Conservation (phyloP, 176 grass and related monocot genomes). For the Zea mays region Zm-B73-REFERENCE-NAM-5.0 NC_050099.1:155024501-155025000, state of each 20-base stretch:
- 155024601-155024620: slow-evolving; percentile 39
- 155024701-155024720: slow-evolving; percentile 49
- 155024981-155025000: background rate
- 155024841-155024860: slow-evolving; percentile 57
- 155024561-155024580: slow-evolving; percentile 34
- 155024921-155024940: slow-evolving; percentile 38
- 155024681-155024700: slow-evolving; percentile 39
- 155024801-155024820: slow-evolving; percentile 46
- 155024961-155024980: slow-evolving; percentile 27
- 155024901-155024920: slow-evolving; percentile 45
- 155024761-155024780: slow-evolving; percentile 53
- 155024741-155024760: slow-evolving; percentile 48
- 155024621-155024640: slow-evolving; percentile 37
- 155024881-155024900: slow-evolving; percentile 56
- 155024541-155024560: slow-evolving; percentile 29
- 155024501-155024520: slow-evolving; percentile 50
- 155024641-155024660: slow-evolving; percentile 41
- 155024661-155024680: slow-evolving; percentile 63
- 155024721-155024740: background rate
- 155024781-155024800: slow-evolving; percentile 40
- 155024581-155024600: slow-evolving; percentile 55
- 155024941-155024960: background rate
- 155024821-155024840: slow-evolving; percentile 40
- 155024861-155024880: slow-evolving; percentile 44
- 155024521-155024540: slow-evolving; percentile 40